Conservation (phyloP, 441 rosid species). For the Isatis lusitanica region DNA sequence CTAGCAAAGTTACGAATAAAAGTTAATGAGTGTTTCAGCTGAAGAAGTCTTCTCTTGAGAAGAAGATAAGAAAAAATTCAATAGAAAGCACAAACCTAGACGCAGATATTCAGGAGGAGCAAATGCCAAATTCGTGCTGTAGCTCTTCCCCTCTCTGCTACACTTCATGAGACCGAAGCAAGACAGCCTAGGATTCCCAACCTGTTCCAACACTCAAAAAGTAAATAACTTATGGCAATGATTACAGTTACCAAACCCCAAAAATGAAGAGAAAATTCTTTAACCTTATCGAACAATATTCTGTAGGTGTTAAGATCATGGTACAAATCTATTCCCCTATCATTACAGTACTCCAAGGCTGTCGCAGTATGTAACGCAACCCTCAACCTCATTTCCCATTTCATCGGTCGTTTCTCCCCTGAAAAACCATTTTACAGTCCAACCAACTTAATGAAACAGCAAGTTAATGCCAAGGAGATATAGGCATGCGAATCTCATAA, state of each 20-base stretch:
- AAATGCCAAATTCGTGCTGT: constrained; percentile 92
- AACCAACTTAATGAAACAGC: background rate
- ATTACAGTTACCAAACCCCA: background rate
- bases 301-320: constrained; percentile 42
- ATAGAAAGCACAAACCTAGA: constrained; percentile 9
- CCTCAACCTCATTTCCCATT: constrained; percentile 39
- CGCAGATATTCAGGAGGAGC: constrained; percentile 94
- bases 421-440: constrained; percentile 1
- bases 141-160: constrained; percentile 58
- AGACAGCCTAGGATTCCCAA: constrained; percentile 38
- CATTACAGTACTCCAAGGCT: constrained; percentile 39
- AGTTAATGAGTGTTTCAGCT: constrained; percentile 8
- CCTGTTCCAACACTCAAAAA: constrained; percentile 13
- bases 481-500: background rate
- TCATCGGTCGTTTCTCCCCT: constrained; percentile 45
- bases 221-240: background rate
- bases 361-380: constrained; percentile 36
- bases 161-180: constrained; percentile 41
- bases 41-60: constrained; percentile 4
- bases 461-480: background rate
- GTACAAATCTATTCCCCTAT: constrained; percentile 36
- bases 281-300: constrained; percentile 38
- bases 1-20: constrained; percentile 37
- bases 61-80: background rate
- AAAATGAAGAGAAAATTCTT: background rate